phyloP scores from a whole-genome alignment of 1,284 basidiomycete species.

The Phlebopus sp. region DNA sequence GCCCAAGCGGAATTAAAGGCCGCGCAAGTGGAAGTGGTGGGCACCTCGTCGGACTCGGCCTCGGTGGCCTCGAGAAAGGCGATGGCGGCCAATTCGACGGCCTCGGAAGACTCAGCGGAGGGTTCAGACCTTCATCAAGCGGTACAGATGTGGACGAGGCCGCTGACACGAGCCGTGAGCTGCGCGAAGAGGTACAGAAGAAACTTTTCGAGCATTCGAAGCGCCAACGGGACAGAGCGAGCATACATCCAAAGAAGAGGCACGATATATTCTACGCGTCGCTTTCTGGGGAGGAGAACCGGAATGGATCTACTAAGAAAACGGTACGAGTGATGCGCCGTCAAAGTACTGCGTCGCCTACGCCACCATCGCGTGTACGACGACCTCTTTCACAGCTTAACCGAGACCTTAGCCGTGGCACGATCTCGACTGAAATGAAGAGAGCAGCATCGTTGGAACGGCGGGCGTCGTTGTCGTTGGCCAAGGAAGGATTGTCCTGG shows the following conservation, averaged over 20 bases:
- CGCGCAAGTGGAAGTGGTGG: too few species aligned
- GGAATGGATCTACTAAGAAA: background rate
- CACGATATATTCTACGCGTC: conserved; percentile 32
- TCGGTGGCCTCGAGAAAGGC: conserved; percentile 22
- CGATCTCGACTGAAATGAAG: conserved; percentile 31
- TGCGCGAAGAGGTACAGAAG: conserved; percentile 20
- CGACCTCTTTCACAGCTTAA: background rate
- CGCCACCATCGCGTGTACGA: conserved; percentile 8
- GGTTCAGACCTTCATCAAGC: conserved; percentile 14
- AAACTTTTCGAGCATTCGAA: conserved; percentile 18
- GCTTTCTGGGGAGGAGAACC: conserved; percentile 6
- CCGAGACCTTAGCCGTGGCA: conserved; percentile 18
- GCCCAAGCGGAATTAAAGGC: too few species aligned
- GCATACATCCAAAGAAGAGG: conserved; percentile 18
- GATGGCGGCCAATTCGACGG: conserved; percentile 27
- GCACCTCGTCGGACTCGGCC: conserved; percentile 22
- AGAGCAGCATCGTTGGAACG: conserved; percentile 26
- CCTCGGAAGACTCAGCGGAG: conserved; percentile 27
- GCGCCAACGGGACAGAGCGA: conserved; percentile 16
- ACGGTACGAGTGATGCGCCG: conserved; percentile 14
- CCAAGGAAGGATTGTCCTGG: conserved; percentile 10
- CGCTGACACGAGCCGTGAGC: background rate
- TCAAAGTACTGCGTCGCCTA: conserved; percentile 20
- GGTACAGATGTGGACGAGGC: conserved; percentile 3
- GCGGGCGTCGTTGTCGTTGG: conserved; percentile 19